Conservation (phyloP, 192 early-diverging fungal genomes). For the Pilobolus umbonatus region DNA sequence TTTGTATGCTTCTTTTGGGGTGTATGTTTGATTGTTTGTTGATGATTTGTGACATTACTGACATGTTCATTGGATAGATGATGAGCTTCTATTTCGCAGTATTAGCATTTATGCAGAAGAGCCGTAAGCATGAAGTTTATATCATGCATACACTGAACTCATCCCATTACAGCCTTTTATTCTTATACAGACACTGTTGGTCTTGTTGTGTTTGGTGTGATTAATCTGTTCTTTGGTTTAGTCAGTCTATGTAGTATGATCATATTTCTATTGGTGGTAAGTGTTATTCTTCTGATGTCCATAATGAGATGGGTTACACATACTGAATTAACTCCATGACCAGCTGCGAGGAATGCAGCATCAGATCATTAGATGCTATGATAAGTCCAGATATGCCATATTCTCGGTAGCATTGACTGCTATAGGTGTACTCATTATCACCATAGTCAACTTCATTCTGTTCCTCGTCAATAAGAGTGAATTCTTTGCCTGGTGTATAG, state of each 20-base stretch:
- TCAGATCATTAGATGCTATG: neutral
- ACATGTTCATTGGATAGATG: slow-evolving; percentile 2
- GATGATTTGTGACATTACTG: neutral
- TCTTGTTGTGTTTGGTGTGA: slow-evolving; percentile 5
- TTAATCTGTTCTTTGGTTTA: slow-evolving; percentile 8
- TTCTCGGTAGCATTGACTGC: neutral
- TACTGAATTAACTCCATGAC: neutral
- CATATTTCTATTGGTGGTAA: slow-evolving; percentile 1
- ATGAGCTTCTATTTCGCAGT: slow-evolving; percentile 20
- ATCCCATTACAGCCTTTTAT: slow-evolving; percentile 10
- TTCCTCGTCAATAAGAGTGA: slow-evolving; percentile 1
- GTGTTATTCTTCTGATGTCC: neutral
- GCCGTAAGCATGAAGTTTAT: slow-evolving; percentile 2
- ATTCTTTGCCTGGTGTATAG: slow-evolving; percentile 9
- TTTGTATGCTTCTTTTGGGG: slow-evolving; percentile 14
- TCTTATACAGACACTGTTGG: slow-evolving; percentile 1
- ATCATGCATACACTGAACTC: neutral
- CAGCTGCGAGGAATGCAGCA: neutral
- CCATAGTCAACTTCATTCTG: slow-evolving; percentile 13
- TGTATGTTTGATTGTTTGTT: slow-evolving; percentile 1
- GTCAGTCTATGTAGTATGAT: neutral
- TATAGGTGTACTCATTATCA: neutral
- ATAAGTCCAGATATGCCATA: neutral
- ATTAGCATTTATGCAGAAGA: slow-evolving; percentile 7
- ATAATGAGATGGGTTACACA: slow-evolving; percentile 6